Base-by-base conservation (phyloP, 2,329 filamentous ascomycete species). In the Xylariaceae sp. region DNA sequence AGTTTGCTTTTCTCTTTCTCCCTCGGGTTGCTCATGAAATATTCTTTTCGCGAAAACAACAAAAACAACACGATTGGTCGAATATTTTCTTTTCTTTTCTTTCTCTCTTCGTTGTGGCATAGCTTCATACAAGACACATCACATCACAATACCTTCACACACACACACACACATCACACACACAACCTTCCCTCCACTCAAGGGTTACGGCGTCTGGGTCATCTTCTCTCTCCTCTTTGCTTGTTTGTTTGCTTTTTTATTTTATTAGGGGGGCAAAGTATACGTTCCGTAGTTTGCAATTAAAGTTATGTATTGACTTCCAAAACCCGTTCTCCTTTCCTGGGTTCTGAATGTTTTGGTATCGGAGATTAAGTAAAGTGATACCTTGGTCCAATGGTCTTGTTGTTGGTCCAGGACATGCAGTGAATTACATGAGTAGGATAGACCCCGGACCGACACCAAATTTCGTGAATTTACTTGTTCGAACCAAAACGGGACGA, bases 401-500 rank as follows among this genome's bases (percentile, higher is more conserved):
- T 18, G 45, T 23, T 37, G 15, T 53, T 8, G 10, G 48, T 44
- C 5, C 4, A 1, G 11, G 17, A 47, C n/a, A 30, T 30, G 37
- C 47, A 49, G 7, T 49, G 9, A 15, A 30, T 35, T 15, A 23
- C 15, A 35, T 18, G 18, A 2, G 34, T 3, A 53, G 42, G 11
- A 9, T 5, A 9, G 4, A 18, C n/a, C 35, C 15, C 5, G 51
- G 45, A 15, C 53, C 18, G 51, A 42, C 15, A 34, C 3, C 44
- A n/a, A 39, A 17, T 23, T 15, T 56, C 10, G 51, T 35, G 70
- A 11, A 48, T 64, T 75, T 71, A 76, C 71, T 79, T 75, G 61
- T 80, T 82, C 53, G 63, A 64, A 17, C 87, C 88, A 68, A 91
- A 90, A 63, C 88, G 82, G 37, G 87, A 89, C 11, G 87, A 89